Conservation (phyloP, 2,329 filamentous ascomycete genomes). For the Dactylellina sp. region DNA sequence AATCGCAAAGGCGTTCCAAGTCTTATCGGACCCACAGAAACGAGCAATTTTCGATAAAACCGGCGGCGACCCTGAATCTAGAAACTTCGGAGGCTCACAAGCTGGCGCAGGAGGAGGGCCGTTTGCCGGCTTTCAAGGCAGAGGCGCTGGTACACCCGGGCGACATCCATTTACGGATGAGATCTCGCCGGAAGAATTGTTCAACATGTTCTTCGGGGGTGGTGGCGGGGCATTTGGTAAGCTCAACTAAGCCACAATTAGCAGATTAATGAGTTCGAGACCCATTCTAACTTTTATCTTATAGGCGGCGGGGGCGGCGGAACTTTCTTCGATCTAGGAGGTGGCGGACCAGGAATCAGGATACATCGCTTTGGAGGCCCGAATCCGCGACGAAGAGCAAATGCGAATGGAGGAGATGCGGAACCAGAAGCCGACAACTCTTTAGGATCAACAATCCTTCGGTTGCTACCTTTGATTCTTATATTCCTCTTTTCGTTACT, state of each 20-base stretch:
- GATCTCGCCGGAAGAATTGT: conserved; percentile 95
- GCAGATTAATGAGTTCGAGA: conserved; percentile 38
- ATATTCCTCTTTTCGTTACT: conserved; percentile 88
- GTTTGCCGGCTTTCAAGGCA: conserved; percentile 72
- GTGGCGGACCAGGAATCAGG: conserved; percentile 87
- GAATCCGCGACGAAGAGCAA: conserved; percentile 75
- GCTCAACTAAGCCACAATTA: conserved; percentile 68
- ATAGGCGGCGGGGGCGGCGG: conserved; percentile 68
- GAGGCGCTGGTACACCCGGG: conserved; percentile 64
- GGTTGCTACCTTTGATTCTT: conserved; percentile 86
- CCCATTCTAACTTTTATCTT: conserved; percentile 56
- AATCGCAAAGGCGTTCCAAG: conserved; percentile 92
- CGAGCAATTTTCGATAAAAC: conserved; percentile 86
- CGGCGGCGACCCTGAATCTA: conserved; percentile 90
- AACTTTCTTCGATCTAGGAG: conserved; percentile 76
- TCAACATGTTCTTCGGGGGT: conserved; percentile 94
- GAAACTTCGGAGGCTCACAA: conserved; percentile 73
- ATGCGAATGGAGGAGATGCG: conserved; percentile 68
- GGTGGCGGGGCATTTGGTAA: conserved; percentile 70
- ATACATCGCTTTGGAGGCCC: conserved; percentile 95
- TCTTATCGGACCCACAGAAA: conserved; percentile 94
- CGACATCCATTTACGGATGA: conserved; percentile 79
- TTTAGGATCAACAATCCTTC: conserved; percentile 66
- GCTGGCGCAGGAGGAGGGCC: conserved; percentile 69
- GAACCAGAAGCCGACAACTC: conserved; percentile 68